Percentiles rank a stretch among this genome's conserved stretches.
These are phyloP conservation scores for Amniculicola lignicola DNA, from an alignment of 495 filamentous ascomycete species.

Conservation along the genomic window DNA sequence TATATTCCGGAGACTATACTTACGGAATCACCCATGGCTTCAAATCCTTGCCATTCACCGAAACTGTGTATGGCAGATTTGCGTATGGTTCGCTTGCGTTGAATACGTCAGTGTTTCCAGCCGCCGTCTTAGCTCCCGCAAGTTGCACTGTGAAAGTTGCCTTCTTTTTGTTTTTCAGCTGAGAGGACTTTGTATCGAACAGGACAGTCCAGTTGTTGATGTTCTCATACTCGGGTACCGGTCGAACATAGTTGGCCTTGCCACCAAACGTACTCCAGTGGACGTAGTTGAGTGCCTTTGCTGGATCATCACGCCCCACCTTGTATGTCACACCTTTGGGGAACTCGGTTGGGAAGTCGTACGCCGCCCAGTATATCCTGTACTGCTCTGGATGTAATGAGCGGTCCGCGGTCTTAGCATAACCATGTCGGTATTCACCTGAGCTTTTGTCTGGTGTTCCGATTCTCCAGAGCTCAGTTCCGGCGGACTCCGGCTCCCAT, in stretches of 20 bases:
- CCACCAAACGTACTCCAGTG: slow-evolving; percentile 55
- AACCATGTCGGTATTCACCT: slow-evolving; percentile 56
- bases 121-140: slow-evolving; percentile 55
- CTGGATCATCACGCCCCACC: slow-evolving; percentile 48
- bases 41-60: slow-evolving; percentile 45
- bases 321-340: slow-evolving; percentile 51
- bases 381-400: slow-evolving; percentile 51
- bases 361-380: slow-evolving; percentile 53
- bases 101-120: slow-evolving; percentile 55
- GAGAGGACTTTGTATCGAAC: slow-evolving; percentile 38
- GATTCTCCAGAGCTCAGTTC: slow-evolving; percentile 54
- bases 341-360: slow-evolving; percentile 55
- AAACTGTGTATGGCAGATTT: slow-evolving; percentile 47
- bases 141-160: slow-evolving; percentile 57
- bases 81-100: slow-evolving; percentile 47
- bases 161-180: slow-evolving; percentile 32
- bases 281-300: slow-evolving; percentile 52
- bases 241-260: slow-evolving; percentile 31
- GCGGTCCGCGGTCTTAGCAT: slow-evolving; percentile 43
- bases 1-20: slow-evolving; percentile 22
- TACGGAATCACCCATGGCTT: slow-evolving; percentile 50
- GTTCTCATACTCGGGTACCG: slow-evolving; percentile 31
- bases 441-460: slow-evolving; percentile 55
- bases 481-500: slow-evolving; percentile 52
- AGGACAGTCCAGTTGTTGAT: slow-evolving; percentile 55